Evolutionary conservation across 768 basidiomycete genomes (phyloP), one percentile per base, ranked within the genome.

Genomic region (Daedaleopsis sinensis): DNA sequence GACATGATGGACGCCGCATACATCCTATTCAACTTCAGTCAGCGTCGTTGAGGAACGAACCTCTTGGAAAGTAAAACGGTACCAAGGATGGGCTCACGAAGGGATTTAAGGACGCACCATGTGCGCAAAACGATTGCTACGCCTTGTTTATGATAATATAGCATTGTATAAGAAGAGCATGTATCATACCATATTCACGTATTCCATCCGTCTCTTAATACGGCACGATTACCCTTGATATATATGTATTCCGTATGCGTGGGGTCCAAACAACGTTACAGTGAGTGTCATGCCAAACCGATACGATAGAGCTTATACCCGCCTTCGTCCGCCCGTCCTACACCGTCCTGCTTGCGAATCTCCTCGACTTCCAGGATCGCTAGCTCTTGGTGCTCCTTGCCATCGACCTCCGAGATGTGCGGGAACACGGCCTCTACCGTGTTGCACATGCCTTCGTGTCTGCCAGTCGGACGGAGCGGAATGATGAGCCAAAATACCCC

Each of bases 401-500:
- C 5, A 27, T 39, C 36, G 0, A 54, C 44, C 8, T 10, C 16
- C 9, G 53, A 35, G n/a, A 61, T 58, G 18, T 65, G 48, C 15
- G 77, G 76, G 67, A 92, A 90, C 39, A 82, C 78, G 12, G 75
- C 76, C 24, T 82, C 82, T 5, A 93, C 85, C 3, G 82, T 88
- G 24, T 71, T 69, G 43, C 75, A 77, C 77, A 88, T 78, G 43
- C 82, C 85, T 65, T 82, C 84, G 49, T 86, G 88, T 62, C 88
- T 78, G 61, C 84, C 84, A 12, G 82, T 86, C 39, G 79, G 78
- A n/a, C 93, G 81, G 49, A 89, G 67, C 0, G 91, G 85, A 37
- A 91, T 82, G 59, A 90, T 85, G 70, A 93, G 76, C 84, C 90
- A 91, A 71, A 93, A 90, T 3, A 84, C 77, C 1, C 86, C 85